These are phyloP conservation scores for Aspergillus aculeatus DNA, from an alignment of 2,329 filamentous ascomycete genomes.

Conservation along the genomic window DNA sequence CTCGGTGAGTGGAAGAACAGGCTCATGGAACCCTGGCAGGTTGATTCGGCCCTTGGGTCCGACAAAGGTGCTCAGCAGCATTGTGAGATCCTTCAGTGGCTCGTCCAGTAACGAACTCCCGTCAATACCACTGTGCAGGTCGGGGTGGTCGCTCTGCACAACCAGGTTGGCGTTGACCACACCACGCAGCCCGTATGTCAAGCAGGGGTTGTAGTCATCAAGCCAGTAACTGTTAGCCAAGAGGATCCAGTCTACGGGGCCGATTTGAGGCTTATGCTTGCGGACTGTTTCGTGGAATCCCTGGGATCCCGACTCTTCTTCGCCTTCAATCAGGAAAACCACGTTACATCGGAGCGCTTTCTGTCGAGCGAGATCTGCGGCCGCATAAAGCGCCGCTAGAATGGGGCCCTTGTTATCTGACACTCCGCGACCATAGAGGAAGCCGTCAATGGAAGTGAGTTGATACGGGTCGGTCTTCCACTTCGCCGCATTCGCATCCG, in stretches of 20 bases:
- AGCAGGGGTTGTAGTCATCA: slow-evolving; percentile 88
- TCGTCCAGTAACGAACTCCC: slow-evolving; percentile 88
- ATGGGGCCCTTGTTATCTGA: slow-evolving; percentile 98
- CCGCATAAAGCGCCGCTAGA: slow-evolving; percentile 88
- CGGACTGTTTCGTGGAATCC: slow-evolving; percentile 84
- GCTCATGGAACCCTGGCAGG: slow-evolving; percentile 86
- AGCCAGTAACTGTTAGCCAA: slow-evolving; percentile 99
- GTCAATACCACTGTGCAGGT: slow-evolving; percentile 95
- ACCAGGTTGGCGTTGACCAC: slow-evolving; percentile 91
- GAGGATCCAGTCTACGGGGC: slow-evolving; percentile 88
- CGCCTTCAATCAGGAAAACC: slow-evolving; percentile 91
- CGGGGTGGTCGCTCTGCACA: slow-evolving; percentile 79
- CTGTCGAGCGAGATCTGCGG: slow-evolving; percentile 82
- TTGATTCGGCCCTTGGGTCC: slow-evolving; percentile 76
- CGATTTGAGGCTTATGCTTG: slow-evolving; percentile 79
- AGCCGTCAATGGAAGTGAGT: slow-evolving; percentile 86
- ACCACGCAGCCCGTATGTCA: slow-evolving; percentile 90
- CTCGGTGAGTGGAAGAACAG: slow-evolving; percentile 70
- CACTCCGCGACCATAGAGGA: slow-evolving; percentile 91
- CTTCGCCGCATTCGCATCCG: slow-evolving; percentile 75
- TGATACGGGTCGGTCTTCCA: slow-evolving; percentile 88
- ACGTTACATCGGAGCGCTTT: slow-evolving; percentile 83
- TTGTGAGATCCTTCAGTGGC: slow-evolving; percentile 84
- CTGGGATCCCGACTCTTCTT: slow-evolving; percentile 90
- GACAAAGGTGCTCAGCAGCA: slow-evolving; percentile 77